Percentiles rank a stretch among this genome's conserved stretches.
Evolutionary conservation across 2,329 filamentous ascomycete genomes (phyloP).

Genomic region (Sordariomycetes sp.): DNA sequence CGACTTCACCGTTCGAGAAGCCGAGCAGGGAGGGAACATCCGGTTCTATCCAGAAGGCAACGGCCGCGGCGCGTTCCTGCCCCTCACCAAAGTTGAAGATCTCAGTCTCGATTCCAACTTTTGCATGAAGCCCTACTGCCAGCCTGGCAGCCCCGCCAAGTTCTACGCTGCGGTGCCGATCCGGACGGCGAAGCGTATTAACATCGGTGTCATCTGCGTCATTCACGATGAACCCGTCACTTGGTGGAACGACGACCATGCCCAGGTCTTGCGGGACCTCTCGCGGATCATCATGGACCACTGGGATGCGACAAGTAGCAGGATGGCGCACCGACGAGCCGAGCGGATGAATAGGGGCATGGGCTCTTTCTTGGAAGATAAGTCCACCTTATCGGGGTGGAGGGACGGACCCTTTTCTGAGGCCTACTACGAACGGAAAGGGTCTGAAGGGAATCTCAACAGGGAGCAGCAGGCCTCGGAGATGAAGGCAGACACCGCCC

Average conservation of each 20-base stretch:
- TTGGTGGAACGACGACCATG: slow-evolving; percentile 14
- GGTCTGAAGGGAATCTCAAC: neutral
- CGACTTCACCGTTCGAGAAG: slow-evolving; percentile 8
- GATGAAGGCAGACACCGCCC: neutral
- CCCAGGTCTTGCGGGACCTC: slow-evolving; percentile 14
- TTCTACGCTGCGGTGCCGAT: slow-evolving; percentile 34
- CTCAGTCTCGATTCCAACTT: slow-evolving; percentile 20
- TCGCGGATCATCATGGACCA: slow-evolving; percentile 24
- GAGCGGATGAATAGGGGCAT: slow-evolving; percentile 27
- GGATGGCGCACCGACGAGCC: slow-evolving; percentile 16
- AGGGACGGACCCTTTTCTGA: slow-evolving; percentile 1
- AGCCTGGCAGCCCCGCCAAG: slow-evolving; percentile 10
- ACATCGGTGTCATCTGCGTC: slow-evolving; percentile 31
- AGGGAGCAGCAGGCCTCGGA: neutral
- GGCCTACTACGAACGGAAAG: neutral
- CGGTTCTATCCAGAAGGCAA: neutral
- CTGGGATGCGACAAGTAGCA: slow-evolving; percentile 19
- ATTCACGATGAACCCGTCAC: slow-evolving; percentile 8
- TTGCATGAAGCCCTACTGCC: slow-evolving; percentile 13
- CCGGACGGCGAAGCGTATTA: slow-evolving; percentile 25
- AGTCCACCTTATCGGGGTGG: slow-evolving; percentile 16
- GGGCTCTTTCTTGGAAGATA: slow-evolving; percentile 24
- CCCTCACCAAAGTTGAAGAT: slow-evolving; percentile 23
- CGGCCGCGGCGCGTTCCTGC: slow-evolving; percentile 11
- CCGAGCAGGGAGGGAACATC: too few species aligned